phyloP scores from a whole-genome alignment of 495 filamentous ascomycete species.

The Bacidia rubella region DNA sequence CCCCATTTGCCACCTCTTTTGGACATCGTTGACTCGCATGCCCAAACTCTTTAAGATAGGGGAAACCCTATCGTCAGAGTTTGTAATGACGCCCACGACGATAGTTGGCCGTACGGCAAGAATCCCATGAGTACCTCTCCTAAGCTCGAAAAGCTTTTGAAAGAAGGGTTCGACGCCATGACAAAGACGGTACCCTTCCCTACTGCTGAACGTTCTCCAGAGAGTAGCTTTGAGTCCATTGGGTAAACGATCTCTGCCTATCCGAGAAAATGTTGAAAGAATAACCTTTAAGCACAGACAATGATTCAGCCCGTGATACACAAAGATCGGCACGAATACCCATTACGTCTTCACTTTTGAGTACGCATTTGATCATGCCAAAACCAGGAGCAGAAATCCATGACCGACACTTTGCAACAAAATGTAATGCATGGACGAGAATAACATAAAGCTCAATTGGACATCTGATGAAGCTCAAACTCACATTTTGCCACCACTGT shows the following conservation, averaged over 20 bases:
- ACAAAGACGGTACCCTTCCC: conserved; percentile 46
- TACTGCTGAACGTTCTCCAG: conserved; percentile 45
- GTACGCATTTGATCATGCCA: no score
- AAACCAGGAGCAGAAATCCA: no score
- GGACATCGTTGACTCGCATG: conserved; percentile 28
- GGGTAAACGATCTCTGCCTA: not conserved
- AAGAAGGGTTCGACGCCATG: conserved; percentile 44
- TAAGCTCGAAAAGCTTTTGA: no score
- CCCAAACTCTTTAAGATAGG: conserved; percentile 48
- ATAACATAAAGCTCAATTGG: no score
- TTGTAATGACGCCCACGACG: conserved; percentile 56
- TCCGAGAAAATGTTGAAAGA: conserved; percentile 27
- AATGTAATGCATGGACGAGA: no score
- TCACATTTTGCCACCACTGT: conserved; percentile 49
- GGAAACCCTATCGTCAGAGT: conserved; percentile 62
- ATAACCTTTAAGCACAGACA: conserved; percentile 36
- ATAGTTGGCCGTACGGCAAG: no score
- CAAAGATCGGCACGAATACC: no score
- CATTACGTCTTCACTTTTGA: no score
- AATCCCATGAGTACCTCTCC: no score
- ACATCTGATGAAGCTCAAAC: no score
- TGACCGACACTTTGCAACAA: no score
- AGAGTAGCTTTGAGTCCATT: conserved; percentile 38
- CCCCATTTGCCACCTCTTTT: not conserved
- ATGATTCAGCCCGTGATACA: no score